These are phyloP conservation scores for Proliferodiscus dingleyae DNA, from an alignment of 2,329 filamentous ascomycete species.

Conservation along the genomic window DNA sequence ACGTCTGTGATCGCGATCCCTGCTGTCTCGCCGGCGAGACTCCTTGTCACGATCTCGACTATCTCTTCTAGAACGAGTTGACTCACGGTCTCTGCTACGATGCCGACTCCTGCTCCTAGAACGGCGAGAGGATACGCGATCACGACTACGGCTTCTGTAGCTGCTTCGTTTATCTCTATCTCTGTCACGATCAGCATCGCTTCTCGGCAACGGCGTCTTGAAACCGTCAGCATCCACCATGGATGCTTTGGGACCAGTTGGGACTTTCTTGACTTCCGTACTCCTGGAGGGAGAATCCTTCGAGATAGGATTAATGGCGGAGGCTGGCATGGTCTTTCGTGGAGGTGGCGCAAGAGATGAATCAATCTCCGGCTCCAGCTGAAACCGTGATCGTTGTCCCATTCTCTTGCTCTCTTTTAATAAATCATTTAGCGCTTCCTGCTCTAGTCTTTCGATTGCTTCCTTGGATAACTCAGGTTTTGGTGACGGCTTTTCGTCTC, in stretches of 20 bases:
- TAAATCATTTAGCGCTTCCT: slow-evolving; percentile 32
- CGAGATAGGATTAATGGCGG: slow-evolving; percentile 31
- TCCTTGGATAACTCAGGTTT: slow-evolving; percentile 29
- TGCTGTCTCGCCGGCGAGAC: slow-evolving; percentile 13
- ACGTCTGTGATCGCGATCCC: slow-evolving; percentile 24
- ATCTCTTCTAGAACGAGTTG: slow-evolving; percentile 18
- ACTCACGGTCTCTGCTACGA: slow-evolving; percentile 23
- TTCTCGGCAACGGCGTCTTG: slow-evolving; percentile 18
- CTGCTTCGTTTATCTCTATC: slow-evolving; percentile 14
- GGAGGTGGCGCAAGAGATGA: slow-evolving; percentile 31
- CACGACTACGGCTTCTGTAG: slow-evolving; percentile 25
- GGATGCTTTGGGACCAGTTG: slow-evolving; percentile 6
- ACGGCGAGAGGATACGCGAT: slow-evolving; percentile 21
- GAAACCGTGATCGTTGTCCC: slow-evolving; percentile 28
- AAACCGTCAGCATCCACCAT: slow-evolving; percentile 15
- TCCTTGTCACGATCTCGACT: slow-evolving; percentile 21
- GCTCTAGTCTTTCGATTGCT: slow-evolving; percentile 30
- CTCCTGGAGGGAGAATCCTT: slow-evolving; percentile 23
- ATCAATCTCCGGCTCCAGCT: slow-evolving; percentile 31
- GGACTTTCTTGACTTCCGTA: slow-evolving; percentile 25
- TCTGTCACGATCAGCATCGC: slow-evolving; percentile 14
- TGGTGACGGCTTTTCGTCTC: slow-evolving; percentile 9
- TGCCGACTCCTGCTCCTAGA: slow-evolving; percentile 24
- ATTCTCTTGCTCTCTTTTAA: slow-evolving; percentile 30
- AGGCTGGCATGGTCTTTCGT: slow-evolving; percentile 29